phyloP scores from a whole-genome alignment of 495 filamentous ascomycete species.

The Penicillium macrosclerotiorum region DNA sequence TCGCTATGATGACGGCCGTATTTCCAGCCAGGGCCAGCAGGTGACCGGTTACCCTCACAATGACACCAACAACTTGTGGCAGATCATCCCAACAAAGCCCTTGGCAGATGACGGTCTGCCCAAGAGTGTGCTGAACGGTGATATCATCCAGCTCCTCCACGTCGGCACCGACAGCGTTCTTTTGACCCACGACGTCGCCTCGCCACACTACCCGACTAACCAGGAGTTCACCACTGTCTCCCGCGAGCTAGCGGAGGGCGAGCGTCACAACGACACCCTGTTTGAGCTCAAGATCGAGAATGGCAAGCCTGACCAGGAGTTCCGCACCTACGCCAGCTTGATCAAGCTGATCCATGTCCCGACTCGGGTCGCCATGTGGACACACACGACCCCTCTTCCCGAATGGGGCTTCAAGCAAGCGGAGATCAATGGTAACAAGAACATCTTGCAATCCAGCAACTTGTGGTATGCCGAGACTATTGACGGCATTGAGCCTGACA shows the following conservation, averaged over 20 bases:
- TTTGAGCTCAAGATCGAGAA: slow-evolving; percentile 92
- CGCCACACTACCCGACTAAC: slow-evolving; percentile 94
- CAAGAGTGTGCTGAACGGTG: slow-evolving; percentile 75
- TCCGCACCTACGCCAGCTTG: slow-evolving; percentile 83
- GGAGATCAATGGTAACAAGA: slow-evolving; percentile 99
- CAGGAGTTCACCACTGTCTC: slow-evolving; percentile 93
- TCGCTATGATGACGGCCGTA: slow-evolving; percentile 94
- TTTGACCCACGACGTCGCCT: slow-evolving; percentile 97
- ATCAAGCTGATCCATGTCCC: slow-evolving; percentile 95
- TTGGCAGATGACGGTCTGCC: slow-evolving; percentile 49
- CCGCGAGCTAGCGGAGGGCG: slow-evolving; percentile 68
- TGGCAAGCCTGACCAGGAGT: slow-evolving; percentile 77
- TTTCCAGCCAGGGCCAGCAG: slow-evolving; percentile 96
- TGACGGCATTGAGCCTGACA: slow-evolving; percentile 68
- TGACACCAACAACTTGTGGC: slow-evolving; percentile 98
- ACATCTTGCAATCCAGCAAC: slow-evolving; percentile 83
- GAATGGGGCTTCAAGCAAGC: slow-evolving; percentile 97
- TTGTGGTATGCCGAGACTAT: slow-evolving; percentile 93
- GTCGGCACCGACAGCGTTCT: slow-evolving; percentile 83
- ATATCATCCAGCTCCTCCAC: slow-evolving; percentile 85
- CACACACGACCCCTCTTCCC: slow-evolving; percentile 85
- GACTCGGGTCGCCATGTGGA: slow-evolving; percentile 98
- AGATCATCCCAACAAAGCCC: slow-evolving; percentile 70
- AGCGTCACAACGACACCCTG: slow-evolving; percentile 82
- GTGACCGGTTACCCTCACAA: slow-evolving; percentile 98